Base-by-base conservation (phyloP, 805 yeast species). In the Lipomyces lipofer region DNA sequence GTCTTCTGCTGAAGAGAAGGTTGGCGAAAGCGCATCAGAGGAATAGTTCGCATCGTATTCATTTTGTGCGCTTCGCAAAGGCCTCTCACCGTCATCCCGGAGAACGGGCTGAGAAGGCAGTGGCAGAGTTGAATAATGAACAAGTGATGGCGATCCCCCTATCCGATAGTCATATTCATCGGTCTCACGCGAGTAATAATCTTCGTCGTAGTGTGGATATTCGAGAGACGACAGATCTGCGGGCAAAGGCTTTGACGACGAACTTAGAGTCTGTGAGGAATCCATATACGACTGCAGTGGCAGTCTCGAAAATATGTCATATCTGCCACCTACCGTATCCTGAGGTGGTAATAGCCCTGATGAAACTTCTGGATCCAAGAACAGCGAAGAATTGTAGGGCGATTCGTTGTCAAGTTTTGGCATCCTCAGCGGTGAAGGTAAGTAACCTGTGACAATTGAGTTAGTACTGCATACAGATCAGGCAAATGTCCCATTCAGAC, bases 41-140 rank as follows among this genome's bases (percentile, higher is more conserved):
- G 42, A 35, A 46, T 56, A 56, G 33, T 49, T 52, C 9, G 54
- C 58, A n/a, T 56, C 60, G 33, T 53, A 56, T 5, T 56, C 60
- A 30, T 55, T 53, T 24, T 43, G 53, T 38, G 54, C 36, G 24
- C 36, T 24, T 8, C n/a, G 13, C 17, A 25, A 22, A n/a, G n/a
- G n/a, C n/a, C n/a, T n/a, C n/a, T n/a, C n/a, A n/a, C n/a, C n/a
- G n/a, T n/a, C n/a, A n/a, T n/a, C n/a, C n/a, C n/a, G n/a, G n/a
- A n/a, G n/a, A n/a, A n/a, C n/a, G n/a, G n/a, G n/a, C n/a, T n/a
- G n/a, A n/a, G n/a, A n/a, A n/a, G n/a, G n/a, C n/a, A n/a, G n/a
- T n/a, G n/a, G n/a, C n/a, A n/a, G n/a, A n/a, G n/a, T n/a, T n/a
- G n/a, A n/a, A n/a, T n/a, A n/a, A n/a, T n/a, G n/a, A n/a, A n/a